Evolutionary conservation across 2,329 filamentous ascomycete genomes (phyloP), one percentile per base, ranked within the genome.

Genomic region (Gnomoniopsis sp.): DNA sequence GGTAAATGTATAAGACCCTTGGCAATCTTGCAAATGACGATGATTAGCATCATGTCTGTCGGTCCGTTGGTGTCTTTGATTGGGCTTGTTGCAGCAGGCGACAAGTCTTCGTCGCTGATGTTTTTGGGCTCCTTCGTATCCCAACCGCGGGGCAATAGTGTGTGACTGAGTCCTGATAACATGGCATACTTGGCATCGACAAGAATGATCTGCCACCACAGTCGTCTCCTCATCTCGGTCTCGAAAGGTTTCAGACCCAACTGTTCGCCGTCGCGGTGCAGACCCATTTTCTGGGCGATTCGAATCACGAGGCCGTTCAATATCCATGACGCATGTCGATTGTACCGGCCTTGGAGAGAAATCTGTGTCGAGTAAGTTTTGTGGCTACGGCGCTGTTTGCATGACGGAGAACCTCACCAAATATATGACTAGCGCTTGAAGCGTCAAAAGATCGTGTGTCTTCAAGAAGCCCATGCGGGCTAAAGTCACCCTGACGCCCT

Each of bases 191-290:
- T 81, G 47, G 79, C 75, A 62, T 87, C 84, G 54, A 84, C 74
- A 57, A 86, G 73, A 51, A 85, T 75, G 26, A 88, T 79, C 66
- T 84, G 80, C 85, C 84, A 87, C 86, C 86, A 89, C 21, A 88
- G 75, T 7, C 87, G 77, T 47, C 86, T 75, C n/a, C 86, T 79
- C 77, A 89, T 88, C 67, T 89, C 85, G 2, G 81, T 82, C 65
- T 89, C 85, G 64, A 88, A 87, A 0, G 85, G 83, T 0, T 80
- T 75, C 2, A 88, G 73, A 1, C 79, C 80, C 6, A 86, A 73
- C 19, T 72, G 69, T 60, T 81, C 79, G 38, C 84, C 85, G 60
- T 89, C 86, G 14, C 83, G 78, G 61, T 88, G 85, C 50, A 88
- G 76, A 0, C 87, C 87, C 78, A 89, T 86, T 66, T 86, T 86